phyloP scores from a whole-genome alignment of 225 moss, liverwort and hornwort genomes.

The Pseudoscleropodium purum region DNA sequence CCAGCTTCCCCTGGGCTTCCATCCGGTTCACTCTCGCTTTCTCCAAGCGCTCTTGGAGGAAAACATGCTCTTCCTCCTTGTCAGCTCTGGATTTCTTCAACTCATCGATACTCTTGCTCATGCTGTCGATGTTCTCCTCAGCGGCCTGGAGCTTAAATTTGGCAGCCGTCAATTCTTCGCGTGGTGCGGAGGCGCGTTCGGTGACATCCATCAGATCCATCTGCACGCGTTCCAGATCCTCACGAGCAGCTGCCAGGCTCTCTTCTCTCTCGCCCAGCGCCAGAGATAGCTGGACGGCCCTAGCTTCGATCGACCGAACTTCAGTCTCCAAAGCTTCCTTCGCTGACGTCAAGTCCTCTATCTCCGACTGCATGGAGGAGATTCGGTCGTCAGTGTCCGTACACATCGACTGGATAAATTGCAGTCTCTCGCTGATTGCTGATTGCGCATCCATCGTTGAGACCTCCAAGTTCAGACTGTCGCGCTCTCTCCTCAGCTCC shows the following conservation, averaged over 20 bases:
- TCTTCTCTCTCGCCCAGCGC: conserved; percentile 20
- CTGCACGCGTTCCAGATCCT: conserved; percentile 17
- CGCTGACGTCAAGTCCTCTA: conserved; percentile 2
- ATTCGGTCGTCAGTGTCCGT: conserved; percentile 24
- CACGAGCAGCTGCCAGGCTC: background rate
- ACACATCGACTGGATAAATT: conserved; percentile 31
- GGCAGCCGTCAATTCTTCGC: conserved; percentile 6
- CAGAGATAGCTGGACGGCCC: background rate
- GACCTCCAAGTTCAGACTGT: conserved; percentile 33
- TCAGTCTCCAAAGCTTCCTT: conserved; percentile 21
- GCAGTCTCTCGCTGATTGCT: conserved; percentile 38
- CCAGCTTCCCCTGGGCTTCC: conserved; percentile 36
- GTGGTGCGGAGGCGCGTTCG: background rate
- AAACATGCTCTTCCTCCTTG: conserved; percentile 11
- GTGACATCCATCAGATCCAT: background rate
- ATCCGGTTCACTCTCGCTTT: background rate
- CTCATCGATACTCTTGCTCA: conserved; percentile 25
- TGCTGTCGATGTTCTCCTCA: conserved; percentile 10
- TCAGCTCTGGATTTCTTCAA: conserved; percentile 14
- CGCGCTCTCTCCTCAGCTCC: conserved; percentile 39
- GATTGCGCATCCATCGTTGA: conserved; percentile 46
- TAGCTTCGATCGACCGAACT: conserved; percentile 11
- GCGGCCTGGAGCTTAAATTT: conserved; percentile 4
- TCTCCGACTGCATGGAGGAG: conserved; percentile 30
- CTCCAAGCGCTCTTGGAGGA: conserved; percentile 15